phyloP scores from a whole-genome alignment of 176 grass and related monocot species.

The Musa beccarii region DNA sequence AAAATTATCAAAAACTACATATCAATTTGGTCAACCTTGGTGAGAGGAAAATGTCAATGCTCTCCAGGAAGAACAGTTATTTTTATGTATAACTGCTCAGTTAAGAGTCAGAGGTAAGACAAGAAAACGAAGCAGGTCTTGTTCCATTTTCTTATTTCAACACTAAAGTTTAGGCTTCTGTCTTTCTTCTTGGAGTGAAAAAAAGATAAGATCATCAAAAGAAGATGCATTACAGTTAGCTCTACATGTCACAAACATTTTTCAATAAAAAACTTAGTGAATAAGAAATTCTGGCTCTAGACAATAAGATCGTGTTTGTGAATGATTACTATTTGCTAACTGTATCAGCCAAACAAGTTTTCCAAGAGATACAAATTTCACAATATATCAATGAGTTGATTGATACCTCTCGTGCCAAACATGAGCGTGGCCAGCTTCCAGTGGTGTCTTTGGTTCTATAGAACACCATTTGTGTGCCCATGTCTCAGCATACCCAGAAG shows the following conservation, averaged over 20 bases:
- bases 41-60: neutral
- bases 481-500: conserved; percentile 64
- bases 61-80: too few species aligned
- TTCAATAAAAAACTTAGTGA: too few species aligned
- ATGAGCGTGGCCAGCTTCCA: conserved; percentile 95
- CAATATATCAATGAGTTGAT: neutral
- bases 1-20: too few species aligned
- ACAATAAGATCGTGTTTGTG: neutral
- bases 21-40: too few species aligned
- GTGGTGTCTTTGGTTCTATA: conserved; percentile 68
- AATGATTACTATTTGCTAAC: neutral
- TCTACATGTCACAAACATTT: too few species aligned
- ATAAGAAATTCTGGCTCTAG: neutral
- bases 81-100: neutral
- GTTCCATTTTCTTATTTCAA: neutral
- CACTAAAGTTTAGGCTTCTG: neutral
- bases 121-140: neutral
- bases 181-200: neutral
- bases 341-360: neutral
- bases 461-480: conserved; percentile 97
- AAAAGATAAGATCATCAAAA: neutral
- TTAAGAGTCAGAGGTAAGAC: neutral
- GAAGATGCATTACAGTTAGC: neutral
- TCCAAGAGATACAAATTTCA: neutral
- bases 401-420: conserved; percentile 98